Conservation (phyloP, 495 filamentous ascomycete genomes). For the Pyrenula aspistea region DNA sequence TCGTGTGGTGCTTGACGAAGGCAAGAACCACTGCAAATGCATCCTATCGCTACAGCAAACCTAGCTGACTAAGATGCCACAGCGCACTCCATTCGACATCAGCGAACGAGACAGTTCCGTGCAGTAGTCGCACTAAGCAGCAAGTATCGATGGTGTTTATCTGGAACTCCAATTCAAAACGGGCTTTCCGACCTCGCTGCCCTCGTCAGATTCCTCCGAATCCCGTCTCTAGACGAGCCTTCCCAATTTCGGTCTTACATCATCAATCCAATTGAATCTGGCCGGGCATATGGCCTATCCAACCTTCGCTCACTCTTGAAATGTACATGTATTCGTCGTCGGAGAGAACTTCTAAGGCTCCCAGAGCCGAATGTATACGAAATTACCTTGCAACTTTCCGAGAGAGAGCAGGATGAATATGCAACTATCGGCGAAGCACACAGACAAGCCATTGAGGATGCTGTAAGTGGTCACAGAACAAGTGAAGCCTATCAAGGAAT, state of each 20-base stretch:
- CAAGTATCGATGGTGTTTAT: constrained; percentile 30
- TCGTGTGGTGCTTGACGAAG: constrained; percentile 32
- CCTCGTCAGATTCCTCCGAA: constrained; percentile 31
- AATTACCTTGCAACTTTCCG: no score
- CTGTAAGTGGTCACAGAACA: no score
- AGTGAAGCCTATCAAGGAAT: no score
- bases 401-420: no score
- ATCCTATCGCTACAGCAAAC: no score
- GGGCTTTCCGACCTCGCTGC: constrained; percentile 34
- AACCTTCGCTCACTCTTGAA: constrained; percentile 22
- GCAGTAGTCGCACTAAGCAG: constrained; percentile 18
- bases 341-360: no score
- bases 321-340: no score
- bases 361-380: no score
- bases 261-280: constrained; percentile 10
- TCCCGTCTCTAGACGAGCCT: constrained; percentile 20
- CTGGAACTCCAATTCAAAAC: constrained; percentile 39
- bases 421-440: no score
- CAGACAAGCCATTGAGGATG: no score
- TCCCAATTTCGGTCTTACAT: constrained; percentile 18
- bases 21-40: constrained; percentile 11
- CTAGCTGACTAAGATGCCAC: neutral
- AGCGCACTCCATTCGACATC: constrained; percentile 26
- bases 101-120: constrained; percentile 15
- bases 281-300: constrained; percentile 10